phyloP scores from a whole-genome alignment of 1,139 yeast genomes.

The Saccharomyces uvarum region DNA sequence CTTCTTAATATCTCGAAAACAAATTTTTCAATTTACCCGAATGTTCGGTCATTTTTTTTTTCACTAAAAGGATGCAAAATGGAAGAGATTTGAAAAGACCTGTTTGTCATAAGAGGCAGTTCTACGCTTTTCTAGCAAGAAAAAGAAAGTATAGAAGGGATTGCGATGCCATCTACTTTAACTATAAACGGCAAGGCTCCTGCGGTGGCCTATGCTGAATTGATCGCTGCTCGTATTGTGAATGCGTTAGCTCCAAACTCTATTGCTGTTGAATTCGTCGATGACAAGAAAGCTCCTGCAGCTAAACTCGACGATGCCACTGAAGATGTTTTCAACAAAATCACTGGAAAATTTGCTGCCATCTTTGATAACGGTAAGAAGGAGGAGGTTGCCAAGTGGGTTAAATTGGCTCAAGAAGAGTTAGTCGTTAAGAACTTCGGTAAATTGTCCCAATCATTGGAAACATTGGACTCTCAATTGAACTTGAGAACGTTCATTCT shows the following conservation, averaged over 20 bases:
- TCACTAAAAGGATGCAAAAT: not conserved
- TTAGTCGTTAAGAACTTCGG: constrained; percentile 81
- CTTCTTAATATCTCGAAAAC: not conserved
- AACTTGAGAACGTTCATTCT: constrained; percentile 71
- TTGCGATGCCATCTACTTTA: constrained; percentile 33
- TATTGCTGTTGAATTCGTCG: constrained; percentile 57
- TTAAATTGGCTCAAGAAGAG: constrained; percentile 29
- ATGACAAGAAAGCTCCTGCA: constrained; percentile 47
- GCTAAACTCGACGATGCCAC: constrained; percentile 31
- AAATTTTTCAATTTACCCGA: not conserved
- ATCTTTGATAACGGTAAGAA: constrained; percentile 38
- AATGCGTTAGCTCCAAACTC: constrained; percentile 48
- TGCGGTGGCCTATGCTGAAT: constrained; percentile 67
- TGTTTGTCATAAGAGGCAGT: not conserved
- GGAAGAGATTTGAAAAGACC: not conserved
- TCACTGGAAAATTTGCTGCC: constrained; percentile 41
- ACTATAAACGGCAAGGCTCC: constrained; percentile 83
- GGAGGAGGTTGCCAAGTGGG: constrained; percentile 37
- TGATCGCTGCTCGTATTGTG: constrained; percentile 70
- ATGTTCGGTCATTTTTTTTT: not conserved
- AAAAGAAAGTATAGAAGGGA: not conserved
- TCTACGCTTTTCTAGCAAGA: not conserved
- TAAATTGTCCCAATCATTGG: constrained; percentile 69
- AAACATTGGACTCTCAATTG: constrained; percentile 71
- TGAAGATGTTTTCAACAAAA: constrained; percentile 39